Evolutionary conservation across 352 stramenopile genomes (phyloP), one percentile per base, ranked within the genome.

Genomic region (Peronospora tabacina): DNA sequence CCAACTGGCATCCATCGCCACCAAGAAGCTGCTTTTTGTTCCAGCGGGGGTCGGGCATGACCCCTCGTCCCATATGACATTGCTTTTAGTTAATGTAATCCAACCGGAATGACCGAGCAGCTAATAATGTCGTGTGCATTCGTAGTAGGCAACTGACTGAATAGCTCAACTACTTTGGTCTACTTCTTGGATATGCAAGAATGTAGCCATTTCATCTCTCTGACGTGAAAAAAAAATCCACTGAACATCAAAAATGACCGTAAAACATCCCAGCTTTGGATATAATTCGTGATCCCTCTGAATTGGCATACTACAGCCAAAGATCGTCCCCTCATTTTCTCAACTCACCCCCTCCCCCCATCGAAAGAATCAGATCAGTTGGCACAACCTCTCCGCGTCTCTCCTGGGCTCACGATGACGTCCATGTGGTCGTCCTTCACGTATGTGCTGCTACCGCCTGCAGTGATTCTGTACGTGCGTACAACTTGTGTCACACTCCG

Each of bases 361-460:
- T 2, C 2, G 10, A 9, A 30, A 19, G 2, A 44, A 40, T 8
- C 17, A 20, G 34, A 6, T 40, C 34, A 22, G 10, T 15, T 40
- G 24, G 5, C 3, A 8, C 7, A 22, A 6, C 22, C 34, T 22
- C 7, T n/a, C 13, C 5, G 11, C 15, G 0, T 4, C 17, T 16
- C 17, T 33, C 41, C 32, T 19, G 22, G 20, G 0, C 41, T 24
- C 38, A 50, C 32, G 7, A 86, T 85, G 75, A 38, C 72, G 56
- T 77, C 75, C 40, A 69, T 86, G 58, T 90, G 79, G 79, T 78
- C 74, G 34, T 85, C 75, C 26, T 82, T 84, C 65, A 87, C 79
- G 30, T 90, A 87, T 44, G 66, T 84, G 32, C 58, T 90, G 49
- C 72, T 90, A 28, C 79, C 79, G 29, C 79, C 79, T 17, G 79